These are phyloP conservation scores for Ophioceras dolichostomum DNA, from an alignment of 2,329 filamentous ascomycete genomes.

Conservation along the genomic window DNA sequence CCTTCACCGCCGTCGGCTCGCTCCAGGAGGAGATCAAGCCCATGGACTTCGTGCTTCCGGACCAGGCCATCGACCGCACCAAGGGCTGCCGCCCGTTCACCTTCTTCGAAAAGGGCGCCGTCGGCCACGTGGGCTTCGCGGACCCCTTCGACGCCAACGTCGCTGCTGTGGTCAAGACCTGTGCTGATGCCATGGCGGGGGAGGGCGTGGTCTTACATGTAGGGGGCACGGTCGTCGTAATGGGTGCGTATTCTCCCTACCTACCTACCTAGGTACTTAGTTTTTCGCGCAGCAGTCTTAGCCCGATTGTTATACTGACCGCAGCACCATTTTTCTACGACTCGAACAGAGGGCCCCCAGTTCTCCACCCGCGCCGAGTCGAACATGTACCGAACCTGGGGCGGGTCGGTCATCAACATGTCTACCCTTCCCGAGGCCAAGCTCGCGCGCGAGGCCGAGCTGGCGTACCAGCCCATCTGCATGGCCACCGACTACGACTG, in stretches of 20 bases:
- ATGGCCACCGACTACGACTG: conserved; percentile 99
- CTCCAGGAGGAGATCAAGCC: conserved; percentile 88
- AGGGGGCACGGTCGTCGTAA: conserved; percentile 77
- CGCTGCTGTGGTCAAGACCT: conserved; percentile 63
- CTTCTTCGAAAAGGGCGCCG: conserved; percentile 86
- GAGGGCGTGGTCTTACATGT: conserved; percentile 79
- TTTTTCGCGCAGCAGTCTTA: no score
- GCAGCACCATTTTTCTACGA: no score
- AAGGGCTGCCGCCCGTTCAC: conserved; percentile 92
- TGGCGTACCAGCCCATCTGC: conserved; percentile 96
- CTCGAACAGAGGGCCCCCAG: conserved; percentile 71
- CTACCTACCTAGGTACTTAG: no score
- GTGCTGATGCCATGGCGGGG: conserved; percentile 64
- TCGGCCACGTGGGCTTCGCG: conserved; percentile 89
- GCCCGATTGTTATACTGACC: background rate
- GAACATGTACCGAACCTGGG: conserved; percentile 89
- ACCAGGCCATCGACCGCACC: conserved; percentile 94
- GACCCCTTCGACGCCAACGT: conserved; percentile 83
- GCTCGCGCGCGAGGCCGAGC: conserved; percentile 89
- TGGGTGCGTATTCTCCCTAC: conserved; percentile 51
- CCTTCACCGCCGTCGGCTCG: conserved; percentile 90
- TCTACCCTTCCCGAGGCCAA: conserved; percentile 90
- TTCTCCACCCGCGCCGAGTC: conserved; percentile 95
- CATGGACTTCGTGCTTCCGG: conserved; percentile 90
- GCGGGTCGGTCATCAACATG: conserved; percentile 97